phyloP scores from a whole-genome alignment of 2,329 filamentous ascomycete genomes.

The Fusarium sp. region DNA sequence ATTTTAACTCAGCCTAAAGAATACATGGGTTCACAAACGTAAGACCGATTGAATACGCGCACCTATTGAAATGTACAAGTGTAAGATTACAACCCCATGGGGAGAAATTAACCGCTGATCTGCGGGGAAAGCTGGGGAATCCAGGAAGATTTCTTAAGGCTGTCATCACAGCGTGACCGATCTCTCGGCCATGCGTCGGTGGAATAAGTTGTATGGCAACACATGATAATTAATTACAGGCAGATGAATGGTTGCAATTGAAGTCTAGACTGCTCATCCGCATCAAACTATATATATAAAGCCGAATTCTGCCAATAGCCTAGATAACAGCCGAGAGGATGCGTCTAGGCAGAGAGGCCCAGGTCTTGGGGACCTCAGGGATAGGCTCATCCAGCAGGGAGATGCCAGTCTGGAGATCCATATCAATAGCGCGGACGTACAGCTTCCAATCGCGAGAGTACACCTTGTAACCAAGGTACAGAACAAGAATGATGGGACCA shows the following conservation, averaged over 20 bases:
- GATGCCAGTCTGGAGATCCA: constrained; percentile 89
- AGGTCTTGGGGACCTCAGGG: constrained; percentile 73
- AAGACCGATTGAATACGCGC: constrained; percentile 15
- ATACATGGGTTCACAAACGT: constrained; percentile 13
- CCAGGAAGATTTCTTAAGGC: neutral
- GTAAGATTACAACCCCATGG: neutral
- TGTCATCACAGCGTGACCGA: constrained; percentile 1
- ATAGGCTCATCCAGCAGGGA: constrained; percentile 70
- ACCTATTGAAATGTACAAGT: constrained; percentile 7
- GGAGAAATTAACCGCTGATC: constrained; percentile 12
- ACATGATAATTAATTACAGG: neutral
- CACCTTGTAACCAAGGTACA: constrained; percentile 82
- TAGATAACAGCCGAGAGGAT: constrained; percentile 26
- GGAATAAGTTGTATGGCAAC: neutral
- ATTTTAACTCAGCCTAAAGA: constrained; percentile 27
- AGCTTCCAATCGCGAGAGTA: constrained; percentile 71
- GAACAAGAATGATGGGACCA: constrained; percentile 73
- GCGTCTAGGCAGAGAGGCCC: constrained; percentile 5
- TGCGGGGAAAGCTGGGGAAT: constrained; percentile 33
- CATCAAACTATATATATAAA: neutral
- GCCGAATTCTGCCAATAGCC: neutral
- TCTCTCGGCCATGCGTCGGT: neutral
- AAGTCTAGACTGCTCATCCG: neutral
- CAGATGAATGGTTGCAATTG: constrained; percentile 1
- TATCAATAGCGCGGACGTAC: constrained; percentile 76